Evolutionary conservation across 108 stramenopile species (phyloP).

Genomic region (Cylindrotheca fusiformis): DNA sequence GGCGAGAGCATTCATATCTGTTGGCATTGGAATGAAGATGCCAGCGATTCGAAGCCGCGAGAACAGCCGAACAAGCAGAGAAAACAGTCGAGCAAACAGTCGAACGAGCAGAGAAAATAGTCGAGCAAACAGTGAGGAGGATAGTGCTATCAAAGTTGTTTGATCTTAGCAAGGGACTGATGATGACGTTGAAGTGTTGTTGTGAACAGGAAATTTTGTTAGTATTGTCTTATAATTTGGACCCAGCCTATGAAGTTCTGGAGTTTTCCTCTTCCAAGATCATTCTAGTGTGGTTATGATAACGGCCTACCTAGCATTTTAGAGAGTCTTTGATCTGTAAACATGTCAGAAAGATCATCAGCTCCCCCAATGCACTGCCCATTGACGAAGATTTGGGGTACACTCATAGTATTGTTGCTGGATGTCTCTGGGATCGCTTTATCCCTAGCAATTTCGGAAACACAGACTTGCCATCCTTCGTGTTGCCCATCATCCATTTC

Average conservation of each 20-base stretch:
- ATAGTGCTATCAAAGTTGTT: not conserved
- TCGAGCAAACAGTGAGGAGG: not conserved
- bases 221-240: too few species aligned
- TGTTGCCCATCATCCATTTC: constrained; percentile 18
- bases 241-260: too few species aligned
- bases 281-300: not conserved
- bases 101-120: not conserved
- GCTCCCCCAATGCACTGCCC: constrained; percentile 12
- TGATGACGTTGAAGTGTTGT: too few species aligned
- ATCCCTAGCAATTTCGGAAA: constrained; percentile 7
- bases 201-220: too few species aligned
- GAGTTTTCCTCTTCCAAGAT: not conserved
- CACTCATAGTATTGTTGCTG: constrained; percentile 17
- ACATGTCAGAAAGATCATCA: constrained; percentile 15
- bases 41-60: not conserved
- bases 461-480: constrained; percentile 7
- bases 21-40: constrained; percentile 12
- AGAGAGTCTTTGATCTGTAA: constrained; percentile 2
- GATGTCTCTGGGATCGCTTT: not conserved
- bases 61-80: not conserved
- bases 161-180: not conserved
- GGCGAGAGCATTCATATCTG: constrained; percentile 18
- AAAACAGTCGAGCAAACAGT: not conserved
- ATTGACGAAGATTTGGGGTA: constrained; percentile 15
- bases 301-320: constrained; percentile 8